phyloP scores from a whole-genome alignment of 495 filamentous ascomycete genomes.

The Daldinia concentrica region DNA sequence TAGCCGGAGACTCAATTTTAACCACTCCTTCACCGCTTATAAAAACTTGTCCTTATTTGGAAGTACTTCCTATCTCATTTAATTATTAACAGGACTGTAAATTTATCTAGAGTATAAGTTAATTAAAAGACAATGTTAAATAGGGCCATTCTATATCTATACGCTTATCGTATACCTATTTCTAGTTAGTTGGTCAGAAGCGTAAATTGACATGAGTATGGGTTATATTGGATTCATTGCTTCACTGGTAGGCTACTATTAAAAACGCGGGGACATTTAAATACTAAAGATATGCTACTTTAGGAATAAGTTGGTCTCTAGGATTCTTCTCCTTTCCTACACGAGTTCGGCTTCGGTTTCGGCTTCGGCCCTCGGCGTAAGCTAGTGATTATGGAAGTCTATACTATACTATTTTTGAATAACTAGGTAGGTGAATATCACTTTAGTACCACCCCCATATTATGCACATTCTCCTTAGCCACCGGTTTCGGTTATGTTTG shows the following conservation, averaged over 20 bases:
- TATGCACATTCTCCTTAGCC: slow-evolving; percentile 11
- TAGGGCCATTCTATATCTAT: too few relatives aligned
- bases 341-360: not conserved
- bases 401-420: not conserved
- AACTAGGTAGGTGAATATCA: not conserved
- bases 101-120: too few relatives aligned
- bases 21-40: too few relatives aligned
- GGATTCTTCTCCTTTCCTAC: not conserved
- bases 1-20: not conserved
- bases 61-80: too few relatives aligned
- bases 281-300: not conserved
- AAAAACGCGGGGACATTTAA: not conserved
- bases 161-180: too few relatives aligned
- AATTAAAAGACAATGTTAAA: too few relatives aligned
- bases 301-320: not conserved
- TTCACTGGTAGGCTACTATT: not conserved
- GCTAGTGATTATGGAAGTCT: not conserved
- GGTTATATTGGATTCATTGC: not conserved
- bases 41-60: too few relatives aligned
- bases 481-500: not conserved
- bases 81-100: too few relatives aligned
- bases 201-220: too few relatives aligned
- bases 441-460: slow-evolving; percentile 33
- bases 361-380: not conserved
- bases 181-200: too few relatives aligned